Base-by-base conservation (phyloP, 139 green algal species). In the Chlorella ohadii region DNA sequence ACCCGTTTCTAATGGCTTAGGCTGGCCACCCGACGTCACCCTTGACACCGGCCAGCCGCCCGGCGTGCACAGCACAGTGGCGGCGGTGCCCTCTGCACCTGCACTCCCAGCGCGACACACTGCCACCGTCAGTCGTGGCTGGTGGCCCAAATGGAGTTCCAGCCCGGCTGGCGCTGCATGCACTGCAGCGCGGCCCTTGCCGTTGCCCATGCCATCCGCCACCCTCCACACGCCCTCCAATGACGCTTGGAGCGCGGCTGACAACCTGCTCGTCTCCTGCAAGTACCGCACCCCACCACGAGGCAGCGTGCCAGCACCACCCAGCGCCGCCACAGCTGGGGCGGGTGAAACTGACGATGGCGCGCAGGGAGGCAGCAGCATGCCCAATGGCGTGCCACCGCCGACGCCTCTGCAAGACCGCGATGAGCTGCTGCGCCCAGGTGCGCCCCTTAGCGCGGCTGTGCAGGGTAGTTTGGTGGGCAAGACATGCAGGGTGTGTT, bases 101-200 rank as follows among this genome's bases (percentile, higher is more conserved):
- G 34, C 34, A 1, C 9, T 41, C 9, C 70, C 70, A 2, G 23
- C 27, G n/a, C 38, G 39, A 9, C 27, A 0, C 39, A 22, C 41
- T 2, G 9, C 27, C 15, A 19, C 39, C 25, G 28, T 13, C 56
- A 57, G 75, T 19, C 75, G 75, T 16, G 33, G 33, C 75, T 81
- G 75, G 75, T 81, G 75, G 75, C 75, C 75, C 2, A 38, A 5
- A 20, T 81, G 75, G 75, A 56, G 33, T 22, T 7, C 68, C 9
- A 27, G 44, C 34, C 34, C 63, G 36, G 27, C 63, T 19, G 12
- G 9, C 2, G 5, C 11, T 39, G 25, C 27, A 22, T 22, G 27
- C 70, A 59, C 25, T 13, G 27, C 41, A 44, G 2, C 27, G 34
- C 41, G 28, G 56, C 27, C 70, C 27, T 25, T 67, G 59, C 59